A percentile compares a stretch with the other conserved stretches of the same genome.
phyloP scores from a whole-genome alignment of 2,329 filamentous ascomycete species.

The Penicillium sp. region DNA sequence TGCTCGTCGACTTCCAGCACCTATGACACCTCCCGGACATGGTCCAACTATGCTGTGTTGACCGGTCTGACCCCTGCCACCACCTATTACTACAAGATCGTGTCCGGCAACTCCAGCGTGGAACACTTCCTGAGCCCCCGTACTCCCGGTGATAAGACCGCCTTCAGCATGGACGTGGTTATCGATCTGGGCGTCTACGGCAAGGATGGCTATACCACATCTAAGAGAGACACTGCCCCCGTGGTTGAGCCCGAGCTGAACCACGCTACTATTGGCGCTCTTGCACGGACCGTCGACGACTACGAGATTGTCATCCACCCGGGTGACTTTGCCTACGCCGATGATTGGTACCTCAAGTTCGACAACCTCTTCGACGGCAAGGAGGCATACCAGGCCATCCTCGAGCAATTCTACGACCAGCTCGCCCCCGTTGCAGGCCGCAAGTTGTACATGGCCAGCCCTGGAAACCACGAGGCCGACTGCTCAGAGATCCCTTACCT shows the following conservation, averaged over 20 bases:
- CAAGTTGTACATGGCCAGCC: slow-evolving; percentile 63
- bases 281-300: slow-evolving; percentile 59
- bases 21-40: slow-evolving; percentile 62
- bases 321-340: slow-evolving; percentile 63
- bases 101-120: slow-evolving; percentile 61
- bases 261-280: slow-evolving; percentile 63
- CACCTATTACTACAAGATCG: slow-evolving; percentile 67
- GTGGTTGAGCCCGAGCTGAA: slow-evolving; percentile 59
- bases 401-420: slow-evolving; percentile 64
- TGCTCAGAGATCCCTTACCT: slow-evolving; percentile 48
- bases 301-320: slow-evolving; percentile 58
- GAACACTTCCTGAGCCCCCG: slow-evolving; percentile 62
- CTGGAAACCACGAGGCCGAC: slow-evolving; percentile 66
- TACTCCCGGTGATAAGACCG: slow-evolving; percentile 59
- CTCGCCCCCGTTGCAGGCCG: slow-evolving; percentile 60
- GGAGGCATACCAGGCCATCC: slow-evolving; percentile 62
- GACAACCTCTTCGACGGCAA: slow-evolving; percentile 57
- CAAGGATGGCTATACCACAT: slow-evolving; percentile 58
- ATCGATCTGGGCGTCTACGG: slow-evolving; percentile 64
- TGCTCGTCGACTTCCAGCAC: slow-evolving; percentile 58
- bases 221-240: slow-evolving; percentile 59
- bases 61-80: slow-evolving; percentile 57
- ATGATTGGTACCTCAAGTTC: slow-evolving; percentile 60
- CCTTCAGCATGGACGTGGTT: slow-evolving; percentile 60
- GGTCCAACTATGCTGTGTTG: slow-evolving; percentile 57